Conservation (phyloP, 768 basidiomycete species). For the Phanerochaete sordida region DNA sequence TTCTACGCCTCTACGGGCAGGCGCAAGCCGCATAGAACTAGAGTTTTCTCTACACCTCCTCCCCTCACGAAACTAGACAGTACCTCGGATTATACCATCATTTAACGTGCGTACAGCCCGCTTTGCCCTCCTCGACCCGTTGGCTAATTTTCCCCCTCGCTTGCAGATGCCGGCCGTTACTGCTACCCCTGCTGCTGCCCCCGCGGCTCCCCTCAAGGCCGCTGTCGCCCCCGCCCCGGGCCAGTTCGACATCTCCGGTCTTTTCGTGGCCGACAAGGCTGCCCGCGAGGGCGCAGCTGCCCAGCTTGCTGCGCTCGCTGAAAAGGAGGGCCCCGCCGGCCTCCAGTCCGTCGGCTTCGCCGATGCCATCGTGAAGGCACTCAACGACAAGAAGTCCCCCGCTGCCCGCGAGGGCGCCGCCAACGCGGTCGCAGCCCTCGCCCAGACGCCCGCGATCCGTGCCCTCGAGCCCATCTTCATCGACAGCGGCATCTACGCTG, state of each 20-base stretch:
- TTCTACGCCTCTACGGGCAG: slow-evolving; percentile 25
- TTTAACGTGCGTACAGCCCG: slow-evolving; percentile 19
- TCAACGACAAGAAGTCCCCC: slow-evolving; percentile 93
- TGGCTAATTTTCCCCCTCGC: not conserved
- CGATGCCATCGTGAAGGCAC: slow-evolving; percentile 76
- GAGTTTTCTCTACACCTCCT: slow-evolving; percentile 54
- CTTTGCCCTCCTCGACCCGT: not conserved
- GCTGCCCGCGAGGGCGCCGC: slow-evolving; percentile 89
- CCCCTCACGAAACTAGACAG: slow-evolving; percentile 26
- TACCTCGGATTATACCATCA: slow-evolving; percentile 23
- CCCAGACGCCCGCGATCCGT: slow-evolving; percentile 66
- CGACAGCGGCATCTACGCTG: slow-evolving; percentile 79
- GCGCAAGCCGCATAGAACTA: slow-evolving; percentile 42
- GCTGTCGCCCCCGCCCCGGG: slow-evolving; percentile 47
- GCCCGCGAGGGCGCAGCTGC: slow-evolving; percentile 69
- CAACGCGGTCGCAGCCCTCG: slow-evolving; percentile 60
- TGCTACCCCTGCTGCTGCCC: slow-evolving; percentile 53
- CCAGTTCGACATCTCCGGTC: slow-evolving; percentile 67
- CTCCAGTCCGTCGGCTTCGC: slow-evolving; percentile 67
- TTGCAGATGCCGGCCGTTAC: slow-evolving; percentile 77
- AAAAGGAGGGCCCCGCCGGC: slow-evolving; percentile 82
- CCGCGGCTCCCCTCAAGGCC: slow-evolving; percentile 73
- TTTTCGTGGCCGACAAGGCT: slow-evolving; percentile 85
- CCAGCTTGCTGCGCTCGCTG: slow-evolving; percentile 64
- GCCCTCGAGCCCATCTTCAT: slow-evolving; percentile 89